Percentiles rank a stretch among this genome's conserved stretches.
These are phyloP conservation scores for Geosmithia morbida DNA, from an alignment of 2,329 filamentous ascomycete genomes.

Conservation along the genomic window DNA sequence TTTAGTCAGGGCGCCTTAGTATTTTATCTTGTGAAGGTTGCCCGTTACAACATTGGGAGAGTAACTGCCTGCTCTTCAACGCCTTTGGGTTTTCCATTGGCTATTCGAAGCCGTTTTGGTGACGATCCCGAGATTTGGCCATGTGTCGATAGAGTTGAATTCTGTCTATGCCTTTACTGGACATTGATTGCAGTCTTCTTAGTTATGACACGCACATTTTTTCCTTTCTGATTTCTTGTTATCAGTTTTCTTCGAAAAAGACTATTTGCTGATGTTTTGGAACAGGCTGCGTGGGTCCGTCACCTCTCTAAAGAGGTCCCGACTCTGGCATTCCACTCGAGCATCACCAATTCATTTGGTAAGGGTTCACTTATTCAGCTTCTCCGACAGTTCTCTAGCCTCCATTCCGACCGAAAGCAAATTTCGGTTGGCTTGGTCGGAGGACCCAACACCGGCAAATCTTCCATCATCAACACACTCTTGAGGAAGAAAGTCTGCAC, in stretches of 20 bases:
- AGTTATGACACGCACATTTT: conserved; percentile 88
- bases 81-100: conserved; percentile 26
- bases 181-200: conserved; percentile 75
- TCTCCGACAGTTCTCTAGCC: conserved; percentile 77
- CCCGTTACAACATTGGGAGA: conserved; percentile 99
- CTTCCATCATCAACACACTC: conserved; percentile 91
- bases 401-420: conserved; percentile 86
- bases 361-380: conserved; percentile 90
- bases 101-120: conserved; percentile 84
- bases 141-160: conserved; percentile 98
- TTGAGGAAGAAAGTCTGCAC: conserved; percentile 89
- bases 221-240: conserved; percentile 1
- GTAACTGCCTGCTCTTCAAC: conserved; percentile 37
- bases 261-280: conserved; percentile 4
- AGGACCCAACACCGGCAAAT: conserved; percentile 83
- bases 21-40: conserved; percentile 59
- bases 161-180: conserved; percentile 44
- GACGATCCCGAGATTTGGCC: conserved; percentile 53
- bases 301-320: conserved; percentile 80
- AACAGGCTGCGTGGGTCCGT: conserved; percentile 83
- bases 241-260: neutral
- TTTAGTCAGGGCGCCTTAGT: conserved; percentile 69
- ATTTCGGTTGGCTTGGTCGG: conserved; percentile 79
- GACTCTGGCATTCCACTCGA: conserved; percentile 87
- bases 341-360: conserved; percentile 90